Evolutionary conservation across 208 protist species (phyloP), one percentile per base, ranked within the genome.

Genomic region (Tritrichomonas foetus): DNA sequence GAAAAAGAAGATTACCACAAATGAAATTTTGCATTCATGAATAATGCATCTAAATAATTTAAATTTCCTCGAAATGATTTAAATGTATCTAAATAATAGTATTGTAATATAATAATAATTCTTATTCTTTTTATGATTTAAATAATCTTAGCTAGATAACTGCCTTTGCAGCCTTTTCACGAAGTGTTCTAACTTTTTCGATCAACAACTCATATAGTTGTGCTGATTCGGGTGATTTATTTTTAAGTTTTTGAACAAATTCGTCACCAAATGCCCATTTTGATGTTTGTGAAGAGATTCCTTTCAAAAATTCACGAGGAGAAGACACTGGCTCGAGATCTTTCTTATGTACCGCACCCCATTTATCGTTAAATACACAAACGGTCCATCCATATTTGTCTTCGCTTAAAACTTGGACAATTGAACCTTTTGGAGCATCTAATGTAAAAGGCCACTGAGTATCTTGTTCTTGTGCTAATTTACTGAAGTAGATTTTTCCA

Each of bases 281-380:
- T 61, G 16, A 61, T 61, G 53, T 61, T 61, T 61, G 53, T 16
- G 5, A 16, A 22, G 53, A 61, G 5, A 61, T 61, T 5, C 53
- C 53, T 61, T 61, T 61, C 53, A 61, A 61, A 22, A 61, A 16
- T 61, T 5, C 16, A 16, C 16, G 53, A 61, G 16, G 27, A 69
- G 8, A 16, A 3, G 13, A n/a, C 27, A 69, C 8, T 33, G 25
- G 8, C 27, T n/a, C 8, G 11, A 69, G 27, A 33, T 16, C 64
- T 5, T 16, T 69, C n/a, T 89, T 89, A 36, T 89, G 78, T 25
- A 89, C 14, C 53, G 14, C 1, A 16, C 78, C 78, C 78, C 78
- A 89, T 27, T 89, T 13, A 39, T 89, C 47, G 16, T 89, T 89
- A 50, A 57, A 89, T 13, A 89, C 78, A 47, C 47, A 89, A 50